Conservation (phyloP, 208 protist species). For the Leishmania mexicana region DNA sequence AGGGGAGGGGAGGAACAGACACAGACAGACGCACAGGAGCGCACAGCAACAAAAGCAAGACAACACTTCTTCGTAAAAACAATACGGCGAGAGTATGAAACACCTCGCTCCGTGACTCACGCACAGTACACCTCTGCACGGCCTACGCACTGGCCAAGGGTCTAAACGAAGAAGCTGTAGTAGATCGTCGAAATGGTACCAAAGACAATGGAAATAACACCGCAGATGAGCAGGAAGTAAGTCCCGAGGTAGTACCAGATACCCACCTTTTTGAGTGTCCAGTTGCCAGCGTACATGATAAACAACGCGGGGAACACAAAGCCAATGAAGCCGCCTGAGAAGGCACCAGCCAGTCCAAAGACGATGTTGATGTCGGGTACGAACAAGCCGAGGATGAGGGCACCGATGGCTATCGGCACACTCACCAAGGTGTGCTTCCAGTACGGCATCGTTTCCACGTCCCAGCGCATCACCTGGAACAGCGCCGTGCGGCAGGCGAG, state of each 20-base stretch:
- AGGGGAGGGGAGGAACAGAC: too few relatives aligned
- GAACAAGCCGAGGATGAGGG: slow-evolving; percentile 63
- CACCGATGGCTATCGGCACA: slow-evolving; percentile 28
- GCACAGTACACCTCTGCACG: neutral
- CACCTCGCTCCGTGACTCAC: too few relatives aligned
- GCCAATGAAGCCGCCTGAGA: slow-evolving; percentile 64
- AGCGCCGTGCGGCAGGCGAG: slow-evolving; percentile 39
- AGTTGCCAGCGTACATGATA: slow-evolving; percentile 58
- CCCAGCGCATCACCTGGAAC: slow-evolving; percentile 48
- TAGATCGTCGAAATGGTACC: slow-evolving; percentile 44
- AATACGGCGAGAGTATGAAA: too few relatives aligned
- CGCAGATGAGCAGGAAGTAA: slow-evolving; percentile 49
- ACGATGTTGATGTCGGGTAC: slow-evolving; percentile 44
- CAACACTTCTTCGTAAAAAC: too few relatives aligned
- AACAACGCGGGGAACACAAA: slow-evolving; percentile 67
- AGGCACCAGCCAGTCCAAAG: slow-evolving; percentile 58
- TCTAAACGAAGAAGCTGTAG: neutral
- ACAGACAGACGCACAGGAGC: too few relatives aligned
- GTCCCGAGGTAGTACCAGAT: slow-evolving; percentile 41
- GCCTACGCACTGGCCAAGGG: neutral
- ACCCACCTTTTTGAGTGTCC: slow-evolving; percentile 32
- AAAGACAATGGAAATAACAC: slow-evolving; percentile 60
- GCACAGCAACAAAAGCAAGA: too few relatives aligned
- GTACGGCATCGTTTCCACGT: slow-evolving; percentile 46
- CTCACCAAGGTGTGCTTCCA: slow-evolving; percentile 54